Evolutionary conservation across 1,139 yeast species (phyloP).

Genomic region (Protomyces pachydermus): DNA sequence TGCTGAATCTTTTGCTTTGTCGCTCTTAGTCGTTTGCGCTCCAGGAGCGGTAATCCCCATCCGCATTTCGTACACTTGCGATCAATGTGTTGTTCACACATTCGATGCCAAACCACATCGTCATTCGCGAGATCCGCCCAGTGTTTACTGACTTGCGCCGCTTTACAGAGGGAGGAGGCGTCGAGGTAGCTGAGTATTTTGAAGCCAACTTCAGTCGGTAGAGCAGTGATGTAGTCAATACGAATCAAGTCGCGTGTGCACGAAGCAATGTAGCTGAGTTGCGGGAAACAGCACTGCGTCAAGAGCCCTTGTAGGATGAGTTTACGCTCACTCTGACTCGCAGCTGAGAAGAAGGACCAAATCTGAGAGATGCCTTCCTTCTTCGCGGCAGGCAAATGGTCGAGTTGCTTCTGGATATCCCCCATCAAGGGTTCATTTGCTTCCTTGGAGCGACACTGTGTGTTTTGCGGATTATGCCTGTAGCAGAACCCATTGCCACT

Average conservation of each 20-base stretch:
- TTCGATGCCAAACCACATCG: slow-evolving; percentile 94
- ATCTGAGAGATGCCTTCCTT: slow-evolving; percentile 67
- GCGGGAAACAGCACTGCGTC: slow-evolving; percentile 92
- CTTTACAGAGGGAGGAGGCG: slow-evolving; percentile 83
- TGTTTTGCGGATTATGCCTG: slow-evolving; percentile 48
- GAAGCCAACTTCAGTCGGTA: slow-evolving; percentile 79
- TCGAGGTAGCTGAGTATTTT: slow-evolving; percentile 84
- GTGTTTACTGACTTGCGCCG: slow-evolving; percentile 80
- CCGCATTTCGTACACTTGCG: slow-evolving; percentile 97
- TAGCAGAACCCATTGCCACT: slow-evolving; percentile 22
- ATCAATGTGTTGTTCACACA: slow-evolving; percentile 98
- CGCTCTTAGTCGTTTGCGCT: slow-evolving; percentile 40
- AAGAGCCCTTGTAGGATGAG: slow-evolving; percentile 77
- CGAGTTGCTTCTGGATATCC: slow-evolving; percentile 46
- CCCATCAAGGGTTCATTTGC: slow-evolving; percentile 58
- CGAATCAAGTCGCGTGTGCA: slow-evolving; percentile 74
- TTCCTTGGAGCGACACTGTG: slow-evolving; percentile 75
- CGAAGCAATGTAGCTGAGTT: slow-evolving; percentile 72
- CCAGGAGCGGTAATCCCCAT: slow-evolving; percentile 92
- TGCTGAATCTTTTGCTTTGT: slow-evolving; percentile 32
- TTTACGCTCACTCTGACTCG: slow-evolving; percentile 63
- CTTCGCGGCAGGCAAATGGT: slow-evolving; percentile 56
- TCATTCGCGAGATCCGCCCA: slow-evolving; percentile 93
- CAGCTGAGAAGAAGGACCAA: slow-evolving; percentile 73
- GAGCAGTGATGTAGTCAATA: slow-evolving; percentile 77